A percentile compares a stretch with the other conserved stretches of the same genome.
Conservation (phyloP, 768 basidiomycete species). For the Termitomyces sp. region DNA sequence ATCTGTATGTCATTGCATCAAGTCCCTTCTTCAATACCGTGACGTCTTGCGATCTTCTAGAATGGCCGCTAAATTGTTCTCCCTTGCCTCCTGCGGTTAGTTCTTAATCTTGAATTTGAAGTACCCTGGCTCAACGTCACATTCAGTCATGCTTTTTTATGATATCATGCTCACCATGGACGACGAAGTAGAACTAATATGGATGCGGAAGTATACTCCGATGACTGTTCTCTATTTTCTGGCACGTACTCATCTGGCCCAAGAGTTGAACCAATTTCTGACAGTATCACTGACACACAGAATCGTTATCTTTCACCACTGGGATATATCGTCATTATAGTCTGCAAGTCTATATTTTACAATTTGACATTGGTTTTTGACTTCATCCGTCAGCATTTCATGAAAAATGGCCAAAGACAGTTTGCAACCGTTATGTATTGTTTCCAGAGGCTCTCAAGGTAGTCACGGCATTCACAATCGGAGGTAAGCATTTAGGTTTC, state of each 20-base stretch:
- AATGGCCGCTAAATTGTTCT: not conserved
- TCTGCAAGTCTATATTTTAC: conserved; percentile 18
- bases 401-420: not conserved
- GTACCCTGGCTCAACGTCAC: not conserved
- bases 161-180: conserved; percentile 29
- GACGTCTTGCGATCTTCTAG: not conserved
- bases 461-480: not conserved
- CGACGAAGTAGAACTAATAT: conserved; percentile 30
- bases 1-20: not conserved
- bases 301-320: conserved; percentile 31
- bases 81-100: not conserved
- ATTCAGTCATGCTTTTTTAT: conserved; percentile 29
- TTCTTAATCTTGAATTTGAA: not conserved
- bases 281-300: conserved; percentile 11
- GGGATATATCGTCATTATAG: conserved; percentile 28
- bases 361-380: not conserved
- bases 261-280: not conserved
- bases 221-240: conserved; percentile 25
- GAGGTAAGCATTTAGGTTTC: not conserved
- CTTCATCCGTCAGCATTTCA: not conserved
- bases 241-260: conserved; percentile 11
- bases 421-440: not conserved
- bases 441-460: not conserved
- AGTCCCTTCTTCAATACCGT: not conserved
- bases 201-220: conserved; percentile 21